phyloP scores from a whole-genome alignment of 768 basidiomycete species.

The Lactifluus rugatus region DNA sequence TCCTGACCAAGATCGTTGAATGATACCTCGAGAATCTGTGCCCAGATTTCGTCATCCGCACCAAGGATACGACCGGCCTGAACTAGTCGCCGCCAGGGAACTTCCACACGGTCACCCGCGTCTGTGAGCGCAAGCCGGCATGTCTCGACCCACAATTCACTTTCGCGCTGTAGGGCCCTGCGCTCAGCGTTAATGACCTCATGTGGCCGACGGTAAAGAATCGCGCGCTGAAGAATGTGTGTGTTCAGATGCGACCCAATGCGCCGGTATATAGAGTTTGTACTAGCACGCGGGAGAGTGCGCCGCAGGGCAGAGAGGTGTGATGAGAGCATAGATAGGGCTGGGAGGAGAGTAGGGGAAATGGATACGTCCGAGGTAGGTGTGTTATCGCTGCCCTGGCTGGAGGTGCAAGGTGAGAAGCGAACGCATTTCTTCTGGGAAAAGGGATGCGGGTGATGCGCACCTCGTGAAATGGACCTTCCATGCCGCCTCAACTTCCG shows the following conservation, averaged over 20 bases:
- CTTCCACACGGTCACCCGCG: constrained; percentile 46
- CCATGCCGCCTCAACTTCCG: constrained; percentile 70
- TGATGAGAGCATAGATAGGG: constrained; percentile 72
- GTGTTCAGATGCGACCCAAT: constrained; percentile 61
- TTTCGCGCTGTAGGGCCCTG: constrained; percentile 54
- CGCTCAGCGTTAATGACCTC: constrained; percentile 52
- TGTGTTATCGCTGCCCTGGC: constrained; percentile 26
- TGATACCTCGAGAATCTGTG: background rate
- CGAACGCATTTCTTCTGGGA: background rate
- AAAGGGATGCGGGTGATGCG: background rate
- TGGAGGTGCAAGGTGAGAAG: constrained; percentile 22
- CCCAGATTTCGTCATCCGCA: constrained; percentile 33
- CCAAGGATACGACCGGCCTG: constrained; percentile 62
- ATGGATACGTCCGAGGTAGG: constrained; percentile 37
- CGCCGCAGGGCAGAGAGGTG: constrained; percentile 60
- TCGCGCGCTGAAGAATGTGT: constrained; percentile 74
- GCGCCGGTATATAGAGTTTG: constrained; percentile 63
- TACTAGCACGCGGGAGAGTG: constrained; percentile 47
- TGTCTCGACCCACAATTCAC: constrained; percentile 76
- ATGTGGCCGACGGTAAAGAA: constrained; percentile 64
- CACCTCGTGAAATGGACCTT: constrained; percentile 57
- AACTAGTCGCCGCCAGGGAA: constrained; percentile 66
- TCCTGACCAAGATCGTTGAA: background rate
- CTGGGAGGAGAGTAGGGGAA: constrained; percentile 61
- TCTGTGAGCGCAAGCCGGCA: constrained; percentile 51